Base-by-base conservation (phyloP, 345 rosid genomes). In the Melaleuca quinquenervia region DNA sequence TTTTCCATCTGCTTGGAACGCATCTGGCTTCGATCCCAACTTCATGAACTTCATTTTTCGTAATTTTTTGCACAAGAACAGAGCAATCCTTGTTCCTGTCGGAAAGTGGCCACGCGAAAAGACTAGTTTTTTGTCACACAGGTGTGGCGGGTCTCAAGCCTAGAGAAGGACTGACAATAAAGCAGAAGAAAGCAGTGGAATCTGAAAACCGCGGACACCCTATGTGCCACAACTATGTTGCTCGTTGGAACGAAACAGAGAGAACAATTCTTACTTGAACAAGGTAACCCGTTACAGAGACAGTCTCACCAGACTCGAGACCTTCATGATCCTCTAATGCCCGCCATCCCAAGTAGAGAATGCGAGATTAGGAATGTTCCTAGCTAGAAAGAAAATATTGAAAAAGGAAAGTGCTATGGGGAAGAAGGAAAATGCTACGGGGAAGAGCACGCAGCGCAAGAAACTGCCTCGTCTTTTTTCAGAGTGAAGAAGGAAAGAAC, bases 21-120 rank as follows among this genome's bases (percentile, higher is more conserved):
- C 89, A 91, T 96, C 99, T 91, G 98, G 98, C 93, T 95, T 96
- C 76, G 95, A 94, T 50, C 99, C 99, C 89, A 96, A 87, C 93
- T 96, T 96, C 99, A 96, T 95, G 87, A 92, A 94, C 98, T 95
- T 96, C 99, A 96, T 96, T 80, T 89, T n/a, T 2, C 13, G 78
- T 36, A 70, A 70, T 70, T 13, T 70, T 70, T 18, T 21, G 78
- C 78, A 70, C 48, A 70, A 41, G 78, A 36, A 70, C 45, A 2
- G 78, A 70, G 78, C 78, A 70, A 32, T 24, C 78, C 78, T 36
- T 70, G 18, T 53, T 32, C 22, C 78, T 70, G 26, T 18, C 78
- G 78, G 78, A 70, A 70, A 20, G 5, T 70, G 78, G 45, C 78
- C 78, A 70, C 78, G 78, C 36, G 48, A 70, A 70, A 29, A 70